A percentile compares a stretch with the other conserved stretches of the same genome.
These are phyloP conservation scores for Penicillium frequentans DNA, from an alignment of 2,329 filamentous ascomycete genomes.

Conservation along the genomic window DNA sequence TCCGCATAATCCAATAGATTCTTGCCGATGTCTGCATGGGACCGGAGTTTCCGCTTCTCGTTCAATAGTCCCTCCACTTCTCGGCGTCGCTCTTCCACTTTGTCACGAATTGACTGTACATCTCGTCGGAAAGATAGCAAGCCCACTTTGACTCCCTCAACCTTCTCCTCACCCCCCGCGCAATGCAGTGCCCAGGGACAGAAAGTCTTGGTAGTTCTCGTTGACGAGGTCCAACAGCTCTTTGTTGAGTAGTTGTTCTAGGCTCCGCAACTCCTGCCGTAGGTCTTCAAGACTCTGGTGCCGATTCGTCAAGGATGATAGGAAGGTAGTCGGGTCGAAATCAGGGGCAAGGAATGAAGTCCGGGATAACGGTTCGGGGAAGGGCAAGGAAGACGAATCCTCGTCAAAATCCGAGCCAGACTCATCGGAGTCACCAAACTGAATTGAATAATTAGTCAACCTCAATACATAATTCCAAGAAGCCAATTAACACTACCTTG, in stretches of 20 bases:
- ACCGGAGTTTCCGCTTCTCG: slow-evolving; percentile 66
- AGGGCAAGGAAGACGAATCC: slow-evolving; percentile 69
- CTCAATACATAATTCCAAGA: background rate
- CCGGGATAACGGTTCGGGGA: slow-evolving; percentile 80
- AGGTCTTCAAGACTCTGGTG: slow-evolving; percentile 97
- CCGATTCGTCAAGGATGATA: slow-evolving; percentile 78
- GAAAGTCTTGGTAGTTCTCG: slow-evolving; percentile 87
- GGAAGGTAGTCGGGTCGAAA: slow-evolving; percentile 80
- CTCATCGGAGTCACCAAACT: slow-evolving; percentile 49
- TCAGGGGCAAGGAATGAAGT: slow-evolving; percentile 73
- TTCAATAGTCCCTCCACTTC: slow-evolving; percentile 64
- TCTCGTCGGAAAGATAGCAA: slow-evolving; percentile 82
- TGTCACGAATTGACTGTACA: slow-evolving; percentile 69
- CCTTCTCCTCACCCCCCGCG: slow-evolving; percentile 87
- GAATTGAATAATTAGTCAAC: slow-evolving; percentile 2
- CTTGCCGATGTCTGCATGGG: slow-evolving; percentile 63
- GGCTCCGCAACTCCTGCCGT: slow-evolving; percentile 77
- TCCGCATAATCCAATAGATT: slow-evolving; percentile 47
- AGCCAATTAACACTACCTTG: slow-evolving; percentile 28
- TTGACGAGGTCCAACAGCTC: slow-evolving; percentile 96
- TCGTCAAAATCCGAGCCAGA: slow-evolving; percentile 58
- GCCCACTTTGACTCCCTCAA: slow-evolving; percentile 86
- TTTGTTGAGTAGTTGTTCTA: slow-evolving; percentile 74
- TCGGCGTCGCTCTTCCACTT: slow-evolving; percentile 62
- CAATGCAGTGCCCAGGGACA: slow-evolving; percentile 77